Base-by-base conservation (phyloP, 495 filamentous ascomycete genomes). In the Aspergillus bridgeri region DNA sequence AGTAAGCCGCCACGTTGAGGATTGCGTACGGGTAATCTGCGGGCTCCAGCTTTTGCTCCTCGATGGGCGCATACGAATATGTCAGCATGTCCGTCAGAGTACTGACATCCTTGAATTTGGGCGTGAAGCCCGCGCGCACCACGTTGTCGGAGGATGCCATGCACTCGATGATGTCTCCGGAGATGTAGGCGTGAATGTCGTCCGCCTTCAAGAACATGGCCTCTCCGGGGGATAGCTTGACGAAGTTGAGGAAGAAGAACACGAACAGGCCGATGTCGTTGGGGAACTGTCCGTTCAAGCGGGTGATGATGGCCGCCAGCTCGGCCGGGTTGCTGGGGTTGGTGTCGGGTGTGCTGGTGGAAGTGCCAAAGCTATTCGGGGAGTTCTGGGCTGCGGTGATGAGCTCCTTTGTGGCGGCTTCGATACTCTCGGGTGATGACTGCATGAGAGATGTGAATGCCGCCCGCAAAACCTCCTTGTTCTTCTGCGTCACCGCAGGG, bases 131-230 rank as follows among this genome's bases (percentile, higher is more conserved):
- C 2, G 94, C 94, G 29, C 94, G 92, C 20, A 98, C 92, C 6
- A 98, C 94, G 60, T 98, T 98, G 76, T 98, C 94, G 33, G 90
- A 95, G 20, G 90, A 88, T 2, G 94, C 94, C 94, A 98, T 98
- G 79, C 94, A 98, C 75, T 98, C 94, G 63, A 98, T 91, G 64
- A 98, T 96, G 58, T 98, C 94, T 46, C 94, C 94, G 22, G 87
- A 91, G 29, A 98, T 80, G 70, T 98, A 98, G 19, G 94, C 94
- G 68, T 98, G 94, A 59, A 97, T 96, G 63, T 97, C 94, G 65
- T 98, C 91, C 17, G 94, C 94, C 64, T 89, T 90, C 21, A 98
- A 77, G 75, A 97, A 98, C 80, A 98, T 91, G 17, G 92, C 94
- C 71, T 98, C 93, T 29, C 94, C 94, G 8, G 91, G 83, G 18